Conservation (phyloP, 2,329 filamentous ascomycete species). For the Cytospora chrysosperma region DNA sequence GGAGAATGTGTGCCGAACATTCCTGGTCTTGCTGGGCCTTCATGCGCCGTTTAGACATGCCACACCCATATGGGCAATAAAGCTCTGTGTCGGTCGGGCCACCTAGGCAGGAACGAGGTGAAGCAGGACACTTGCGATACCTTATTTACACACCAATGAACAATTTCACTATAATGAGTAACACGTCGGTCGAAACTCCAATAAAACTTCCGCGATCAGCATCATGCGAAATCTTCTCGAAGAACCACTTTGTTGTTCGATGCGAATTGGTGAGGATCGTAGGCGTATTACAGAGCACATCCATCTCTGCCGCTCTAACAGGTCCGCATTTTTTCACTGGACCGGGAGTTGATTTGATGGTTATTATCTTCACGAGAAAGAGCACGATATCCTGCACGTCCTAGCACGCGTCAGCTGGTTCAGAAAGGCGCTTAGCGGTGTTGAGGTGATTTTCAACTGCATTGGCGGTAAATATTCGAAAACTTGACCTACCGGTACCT, state of each 20-base stretch:
- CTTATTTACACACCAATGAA: too few species aligned
- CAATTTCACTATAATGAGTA: too few species aligned
- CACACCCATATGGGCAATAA: too few species aligned
- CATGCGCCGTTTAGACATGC: too few species aligned
- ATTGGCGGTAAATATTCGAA: neutral
- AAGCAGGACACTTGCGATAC: too few species aligned
- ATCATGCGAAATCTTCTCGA: neutral
- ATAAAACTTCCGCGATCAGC: neutral
- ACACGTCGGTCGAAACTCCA: neutral
- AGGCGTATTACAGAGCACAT: neutral
- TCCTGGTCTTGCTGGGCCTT: too few species aligned
- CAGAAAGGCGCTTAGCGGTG: neutral
- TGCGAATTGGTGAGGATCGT: neutral
- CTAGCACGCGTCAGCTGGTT: neutral
- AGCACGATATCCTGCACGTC: neutral
- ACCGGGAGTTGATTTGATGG: neutral
- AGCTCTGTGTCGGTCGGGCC: too few species aligned
- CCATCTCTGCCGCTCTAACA: neutral
- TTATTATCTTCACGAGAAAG: neutral
- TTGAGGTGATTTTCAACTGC: neutral
- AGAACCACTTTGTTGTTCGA: neutral
- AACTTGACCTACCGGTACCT: neutral
- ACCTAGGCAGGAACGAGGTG: too few species aligned
- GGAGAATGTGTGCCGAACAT: too few species aligned
- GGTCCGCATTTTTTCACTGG: neutral